Base-by-base conservation (phyloP, 495 filamentous ascomycete genomes). In the Neurospora sp. region DNA sequence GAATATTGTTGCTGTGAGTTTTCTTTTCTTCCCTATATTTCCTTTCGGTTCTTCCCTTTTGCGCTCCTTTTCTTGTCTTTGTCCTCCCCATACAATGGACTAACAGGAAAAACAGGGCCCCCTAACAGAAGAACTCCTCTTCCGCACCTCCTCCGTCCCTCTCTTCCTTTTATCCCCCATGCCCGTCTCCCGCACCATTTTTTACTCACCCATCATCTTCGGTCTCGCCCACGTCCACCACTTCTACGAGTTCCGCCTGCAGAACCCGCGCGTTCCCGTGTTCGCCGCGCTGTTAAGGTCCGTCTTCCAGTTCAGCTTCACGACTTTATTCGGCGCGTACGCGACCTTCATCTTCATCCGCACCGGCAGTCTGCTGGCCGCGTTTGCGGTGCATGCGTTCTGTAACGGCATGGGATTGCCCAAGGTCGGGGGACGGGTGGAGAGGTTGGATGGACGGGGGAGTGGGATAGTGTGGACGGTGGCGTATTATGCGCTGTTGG, bases 221-320 rank as follows among this genome's bases (percentile, higher is more conserved):
- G 96, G 96, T 71, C 91, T 99, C 69, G 93, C 94, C 12, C 96
- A 99, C 83, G 81, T 97, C 38, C 95, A 99, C 81, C 96, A 98
- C 82, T 93, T 94, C 81, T 97, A 97, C 83, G 96, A 99, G 82
- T 98, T 95, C 83, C 88, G 90, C 39, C 83, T 97, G 10, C 91
- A 90, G 1, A 88, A 97, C 77, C 93, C 95, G 18, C 84, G 89
- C 74, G 89, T 90, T 3, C 85, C 91, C 6, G 74, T 88, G 14
- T 47, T 85, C 5, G 83, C 84, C 2, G 89, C 89, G 6, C 71
- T 94, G 1, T 73, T 93, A 6, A 89, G 93, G 61, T 92, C 92
- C 1, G 47, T 93, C 22, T 87, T 98, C 74, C 96, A 99, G 78
- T 91, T 99, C 75, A 84, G 86, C n/a, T 99, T 96, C 78, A 98